phyloP scores from a whole-genome alignment of 768 basidiomycete species.

The Hirschioporus abietinus region DNA sequence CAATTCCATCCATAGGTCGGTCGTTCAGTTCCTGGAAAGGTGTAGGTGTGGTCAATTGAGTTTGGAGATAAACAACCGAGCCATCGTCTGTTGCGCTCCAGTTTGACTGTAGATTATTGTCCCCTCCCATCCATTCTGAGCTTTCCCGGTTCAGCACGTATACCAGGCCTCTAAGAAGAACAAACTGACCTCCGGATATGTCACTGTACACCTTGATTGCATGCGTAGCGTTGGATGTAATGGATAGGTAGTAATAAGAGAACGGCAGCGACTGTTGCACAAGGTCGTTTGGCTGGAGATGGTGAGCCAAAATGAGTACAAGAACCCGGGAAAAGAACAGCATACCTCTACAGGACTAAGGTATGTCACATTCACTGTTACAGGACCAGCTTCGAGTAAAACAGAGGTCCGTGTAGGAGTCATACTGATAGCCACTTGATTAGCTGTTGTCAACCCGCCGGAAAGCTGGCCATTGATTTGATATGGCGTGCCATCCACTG shows the following conservation, averaged over 20 bases:
- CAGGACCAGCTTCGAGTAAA: constrained; percentile 54
- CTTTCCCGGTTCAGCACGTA: constrained; percentile 33
- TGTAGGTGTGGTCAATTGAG: background rate
- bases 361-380: constrained; percentile 58
- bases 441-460: background rate
- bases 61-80: constrained; percentile 6
- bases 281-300: constrained; percentile 14
- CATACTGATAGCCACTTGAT: constrained; percentile 18
- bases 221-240: constrained; percentile 18
- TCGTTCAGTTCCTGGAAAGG: constrained; percentile 6
- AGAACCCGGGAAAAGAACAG: background rate
- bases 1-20: constrained; percentile 6
- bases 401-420: constrained; percentile 66
- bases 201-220: constrained; percentile 23
- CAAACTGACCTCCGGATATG: constrained; percentile 19
- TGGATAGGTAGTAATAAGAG: constrained; percentile 19
- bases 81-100: constrained; percentile 7
- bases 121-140: constrained; percentile 3
- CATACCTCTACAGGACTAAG: constrained; percentile 63
- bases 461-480: constrained; percentile 14
- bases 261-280: constrained; percentile 22
- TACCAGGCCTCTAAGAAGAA: constrained; percentile 63
- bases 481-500: background rate
- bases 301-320: background rate
- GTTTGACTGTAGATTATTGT: background rate